phyloP scores from a whole-genome alignment of 108 stramenopile genomes.

The Cyclotella distinguenda region DNA sequence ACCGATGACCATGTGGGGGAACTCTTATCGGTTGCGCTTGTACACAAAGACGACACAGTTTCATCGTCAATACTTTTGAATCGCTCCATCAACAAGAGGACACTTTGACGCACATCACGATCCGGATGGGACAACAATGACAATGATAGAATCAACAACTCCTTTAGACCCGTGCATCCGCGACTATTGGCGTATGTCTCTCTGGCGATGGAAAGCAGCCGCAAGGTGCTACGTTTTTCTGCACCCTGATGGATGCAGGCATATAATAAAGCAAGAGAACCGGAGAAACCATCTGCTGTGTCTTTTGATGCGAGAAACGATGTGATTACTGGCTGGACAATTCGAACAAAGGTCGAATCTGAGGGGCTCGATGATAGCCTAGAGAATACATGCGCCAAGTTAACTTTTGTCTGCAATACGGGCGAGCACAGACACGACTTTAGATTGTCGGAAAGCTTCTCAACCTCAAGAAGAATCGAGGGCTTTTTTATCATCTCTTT shows the following conservation, averaged over 20 bases:
- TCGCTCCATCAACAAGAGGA: constrained; percentile 44
- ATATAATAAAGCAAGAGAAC: constrained; percentile 20
- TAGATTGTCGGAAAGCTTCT: constrained; percentile 20
- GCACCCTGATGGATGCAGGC: constrained; percentile 34
- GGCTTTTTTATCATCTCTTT: constrained; percentile 28
- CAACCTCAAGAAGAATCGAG: constrained; percentile 23
- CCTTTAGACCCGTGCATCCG: constrained; percentile 9
- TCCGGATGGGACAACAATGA: constrained; percentile 50
- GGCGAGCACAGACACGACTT: constrained; percentile 13
- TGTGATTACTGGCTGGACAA: constrained; percentile 34
- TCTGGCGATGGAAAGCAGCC: constrained; percentile 38
- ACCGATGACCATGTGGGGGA: constrained; percentile 49
- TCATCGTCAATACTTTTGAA: constrained; percentile 28
- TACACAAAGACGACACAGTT: constrained; percentile 35
- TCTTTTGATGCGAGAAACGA: constrained; percentile 13
- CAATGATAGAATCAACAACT: constrained; percentile 48
- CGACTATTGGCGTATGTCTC: constrained; percentile 22
- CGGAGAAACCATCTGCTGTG: not conserved
- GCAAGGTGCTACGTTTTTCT: constrained; percentile 22
- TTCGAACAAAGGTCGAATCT: constrained; percentile 15
- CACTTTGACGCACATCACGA: constrained; percentile 42
- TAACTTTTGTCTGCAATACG: constrained; percentile 3
- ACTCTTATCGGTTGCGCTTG: constrained; percentile 41
- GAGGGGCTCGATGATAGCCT: constrained; percentile 27
- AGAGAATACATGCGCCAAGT: constrained; percentile 12